These are phyloP conservation scores for Metschnikowia noctiluminum DNA, from an alignment of 805 yeast genomes.

Conservation along the genomic window DNA sequence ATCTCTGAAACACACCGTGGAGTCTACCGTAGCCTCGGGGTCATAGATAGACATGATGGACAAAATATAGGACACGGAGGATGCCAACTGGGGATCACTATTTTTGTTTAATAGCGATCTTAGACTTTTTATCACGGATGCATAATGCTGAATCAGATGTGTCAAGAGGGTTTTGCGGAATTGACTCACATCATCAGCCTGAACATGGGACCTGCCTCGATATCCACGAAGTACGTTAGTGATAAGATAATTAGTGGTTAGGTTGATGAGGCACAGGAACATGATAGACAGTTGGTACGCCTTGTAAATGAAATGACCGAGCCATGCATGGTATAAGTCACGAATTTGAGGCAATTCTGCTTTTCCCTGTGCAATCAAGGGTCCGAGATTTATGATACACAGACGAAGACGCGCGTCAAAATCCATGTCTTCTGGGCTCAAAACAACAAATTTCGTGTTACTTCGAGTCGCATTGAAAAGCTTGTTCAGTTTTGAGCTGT, in stretches of 20 bases:
- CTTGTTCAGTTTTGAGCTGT: not conserved
- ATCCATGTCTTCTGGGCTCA: slow-evolving; percentile 4
- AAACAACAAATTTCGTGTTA: slow-evolving; percentile 1
- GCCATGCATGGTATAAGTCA: slow-evolving; percentile 30
- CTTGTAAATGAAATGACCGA: slow-evolving; percentile 28
- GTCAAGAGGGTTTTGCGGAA: slow-evolving; percentile 27
- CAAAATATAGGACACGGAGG: slow-evolving; percentile 35
- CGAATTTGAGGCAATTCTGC: slow-evolving; percentile 29
- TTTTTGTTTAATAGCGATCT: slow-evolving; percentile 27
- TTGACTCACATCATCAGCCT: slow-evolving; percentile 14
- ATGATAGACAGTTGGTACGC: slow-evolving; percentile 24
- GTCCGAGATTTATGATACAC: slow-evolving; percentile 11
- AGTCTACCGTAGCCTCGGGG: slow-evolving; percentile 38
- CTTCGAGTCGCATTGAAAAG: slow-evolving; percentile 11
- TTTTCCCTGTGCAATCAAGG: slow-evolving; percentile 23
- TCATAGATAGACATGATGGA: slow-evolving; percentile 41
- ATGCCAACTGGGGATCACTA: slow-evolving; percentile 29
- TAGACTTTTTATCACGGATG: slow-evolving; percentile 33
- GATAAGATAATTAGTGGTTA: slow-evolving; percentile 37
- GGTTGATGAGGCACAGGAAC: slow-evolving; percentile 37
- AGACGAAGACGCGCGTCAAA: slow-evolving; percentile 4
- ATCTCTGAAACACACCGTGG: slow-evolving; percentile 38
- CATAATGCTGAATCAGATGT: slow-evolving; percentile 36
- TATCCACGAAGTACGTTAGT: slow-evolving; percentile 25
- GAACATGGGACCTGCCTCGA: slow-evolving; percentile 4